These are phyloP conservation scores for Thermomucor indicae-seudaticae DNA, from an alignment of 371 early-diverging fungal genomes.

Conservation along the genomic window DNA sequence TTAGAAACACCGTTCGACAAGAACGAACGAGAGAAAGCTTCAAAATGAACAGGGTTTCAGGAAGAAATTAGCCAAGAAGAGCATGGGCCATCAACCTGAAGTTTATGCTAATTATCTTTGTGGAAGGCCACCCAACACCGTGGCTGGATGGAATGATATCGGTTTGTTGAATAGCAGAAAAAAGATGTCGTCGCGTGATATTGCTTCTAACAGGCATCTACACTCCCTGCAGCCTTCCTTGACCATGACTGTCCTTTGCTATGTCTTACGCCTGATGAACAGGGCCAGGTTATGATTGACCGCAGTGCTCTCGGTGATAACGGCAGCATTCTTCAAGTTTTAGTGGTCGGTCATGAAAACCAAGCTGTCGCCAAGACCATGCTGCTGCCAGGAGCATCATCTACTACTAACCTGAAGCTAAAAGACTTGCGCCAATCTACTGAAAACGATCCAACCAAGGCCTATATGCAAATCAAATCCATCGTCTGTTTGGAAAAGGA, in stretches of 20 bases:
- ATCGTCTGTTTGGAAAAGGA: slow-evolving; percentile 6
- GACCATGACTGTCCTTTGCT: slow-evolving; percentile 18
- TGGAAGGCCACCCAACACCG: no score
- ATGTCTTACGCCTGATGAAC: slow-evolving; percentile 5
- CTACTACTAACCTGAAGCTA: slow-evolving; percentile 3
- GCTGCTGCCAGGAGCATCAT: slow-evolving; percentile 3
- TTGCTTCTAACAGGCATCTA: no score
- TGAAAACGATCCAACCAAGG: slow-evolving; percentile 3
- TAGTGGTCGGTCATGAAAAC: slow-evolving; percentile 20
- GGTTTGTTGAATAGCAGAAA: no score
- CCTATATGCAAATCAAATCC: slow-evolving; percentile 21
- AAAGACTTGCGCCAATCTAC: slow-evolving; percentile 21
- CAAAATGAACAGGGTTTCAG: not conserved
- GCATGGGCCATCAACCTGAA: no score
- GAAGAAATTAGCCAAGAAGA: no score
- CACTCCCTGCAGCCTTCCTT: slow-evolving; percentile 21
- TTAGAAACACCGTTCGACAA: slow-evolving; percentile 3
- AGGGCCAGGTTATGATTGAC: slow-evolving; percentile 18
- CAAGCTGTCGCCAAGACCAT: slow-evolving; percentile 19
- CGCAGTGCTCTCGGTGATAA: slow-evolving; percentile 19
- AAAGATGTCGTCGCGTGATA: no score
- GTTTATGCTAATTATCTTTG: no score
- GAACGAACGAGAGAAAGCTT: not conserved
- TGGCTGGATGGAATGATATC: no score
- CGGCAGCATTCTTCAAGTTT: slow-evolving; percentile 28